Percentiles rank a stretch among this genome's conserved stretches.
Conservation (phyloP, 441 rosid genomes). For the Populus hybrid region DNA sequence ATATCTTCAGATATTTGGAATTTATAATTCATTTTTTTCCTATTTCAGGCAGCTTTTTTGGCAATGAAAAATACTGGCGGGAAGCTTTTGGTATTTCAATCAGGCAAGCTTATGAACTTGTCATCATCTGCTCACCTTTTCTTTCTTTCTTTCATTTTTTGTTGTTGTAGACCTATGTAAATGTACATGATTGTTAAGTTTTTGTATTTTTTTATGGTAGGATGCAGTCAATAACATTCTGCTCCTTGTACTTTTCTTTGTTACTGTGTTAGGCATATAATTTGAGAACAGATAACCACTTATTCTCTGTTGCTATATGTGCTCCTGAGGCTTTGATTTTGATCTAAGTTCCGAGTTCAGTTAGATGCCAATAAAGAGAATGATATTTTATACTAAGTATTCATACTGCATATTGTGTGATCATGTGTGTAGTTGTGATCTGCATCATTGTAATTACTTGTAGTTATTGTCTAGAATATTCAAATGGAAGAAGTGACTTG, state of each 20-base stretch:
- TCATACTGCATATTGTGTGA: not conserved
- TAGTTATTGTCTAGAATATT: conserved; percentile 9
- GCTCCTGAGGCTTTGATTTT: not conserved
- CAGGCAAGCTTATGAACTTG: conserved; percentile 50
- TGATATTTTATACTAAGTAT: not conserved
- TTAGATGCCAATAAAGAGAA: not conserved
- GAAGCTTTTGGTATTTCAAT: conserved; percentile 90
- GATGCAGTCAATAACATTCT: not conserved
- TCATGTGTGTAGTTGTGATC: not conserved
- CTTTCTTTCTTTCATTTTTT: not conserved
- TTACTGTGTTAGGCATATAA: not conserved
- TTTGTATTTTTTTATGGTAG: not conserved
- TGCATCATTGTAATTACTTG: not conserved
- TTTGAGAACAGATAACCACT: not conserved
- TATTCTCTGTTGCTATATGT: not conserved
- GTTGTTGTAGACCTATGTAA: conserved; percentile 11
- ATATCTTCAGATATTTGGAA: not conserved
- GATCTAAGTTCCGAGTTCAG: not conserved
- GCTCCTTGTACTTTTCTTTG: not conserved
- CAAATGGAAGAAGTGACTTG: conserved; percentile 11
- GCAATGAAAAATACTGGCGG: conserved; percentile 93
- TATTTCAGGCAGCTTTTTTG: conserved; percentile 81
- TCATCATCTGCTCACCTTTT: not conserved
- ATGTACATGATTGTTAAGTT: not conserved
- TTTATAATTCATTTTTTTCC: conserved; percentile 1